phyloP scores from a whole-genome alignment of 2,329 filamentous ascomycete species.

The Byssothecium circinans region DNA sequence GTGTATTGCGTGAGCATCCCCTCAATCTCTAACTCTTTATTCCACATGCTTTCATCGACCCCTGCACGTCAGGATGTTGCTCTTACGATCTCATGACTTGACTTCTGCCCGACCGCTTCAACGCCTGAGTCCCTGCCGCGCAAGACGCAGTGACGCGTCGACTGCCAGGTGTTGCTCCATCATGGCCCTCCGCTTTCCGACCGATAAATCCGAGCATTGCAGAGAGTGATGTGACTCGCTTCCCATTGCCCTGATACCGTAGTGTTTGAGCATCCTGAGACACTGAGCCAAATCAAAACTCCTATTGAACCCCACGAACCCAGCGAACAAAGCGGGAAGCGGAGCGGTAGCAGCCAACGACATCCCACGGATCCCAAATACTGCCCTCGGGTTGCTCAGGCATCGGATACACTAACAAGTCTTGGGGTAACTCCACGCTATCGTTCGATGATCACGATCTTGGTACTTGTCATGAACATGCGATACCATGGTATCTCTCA shows the following conservation, averaged over 20 bases:
- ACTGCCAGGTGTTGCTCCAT: neutral
- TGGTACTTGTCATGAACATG: neutral
- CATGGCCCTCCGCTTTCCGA: no score
- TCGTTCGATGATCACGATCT: neutral
- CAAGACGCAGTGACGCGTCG: constrained; percentile 7
- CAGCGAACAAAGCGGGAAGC: neutral
- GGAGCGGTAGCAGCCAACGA: constrained; percentile 7
- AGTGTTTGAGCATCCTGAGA: constrained; percentile 1
- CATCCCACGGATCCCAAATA: constrained; percentile 3
- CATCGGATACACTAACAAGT: neutral
- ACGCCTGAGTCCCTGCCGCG: constrained; percentile 4
- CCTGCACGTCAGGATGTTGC: neutral
- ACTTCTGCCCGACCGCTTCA: neutral
- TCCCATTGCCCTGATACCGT: neutral
- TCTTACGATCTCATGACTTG: neutral
- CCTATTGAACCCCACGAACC: constrained; percentile 9
- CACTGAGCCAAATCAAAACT: constrained; percentile 7
- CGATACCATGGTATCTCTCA: neutral
- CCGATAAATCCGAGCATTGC: constrained; percentile 3
- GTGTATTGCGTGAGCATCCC: constrained; percentile 3
- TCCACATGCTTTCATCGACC: neutral
- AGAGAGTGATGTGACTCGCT: constrained; percentile 6
- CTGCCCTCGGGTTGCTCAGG: neutral
- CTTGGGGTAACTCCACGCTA: neutral
- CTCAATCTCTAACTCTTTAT: constrained; percentile 1